phyloP scores from a whole-genome alignment of 805 yeast species.

The Candida alai region DNA sequence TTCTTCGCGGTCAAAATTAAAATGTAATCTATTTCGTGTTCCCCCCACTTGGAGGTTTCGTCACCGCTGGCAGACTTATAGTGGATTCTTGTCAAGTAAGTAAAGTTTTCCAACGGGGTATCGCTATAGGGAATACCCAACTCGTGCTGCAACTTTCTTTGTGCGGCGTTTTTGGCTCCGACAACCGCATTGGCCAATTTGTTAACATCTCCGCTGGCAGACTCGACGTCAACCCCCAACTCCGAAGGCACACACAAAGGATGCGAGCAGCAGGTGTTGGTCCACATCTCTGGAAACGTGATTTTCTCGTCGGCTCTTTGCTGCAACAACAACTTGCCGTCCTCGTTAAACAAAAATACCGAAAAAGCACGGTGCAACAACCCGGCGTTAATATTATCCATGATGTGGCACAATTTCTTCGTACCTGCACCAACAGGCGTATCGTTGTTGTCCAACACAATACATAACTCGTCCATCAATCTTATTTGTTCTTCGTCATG shows the following conservation, averaged over 20 bases:
- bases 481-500: constrained; percentile 93
- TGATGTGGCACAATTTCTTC: constrained; percentile 83
- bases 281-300: constrained; percentile 97
- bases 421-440: constrained; percentile 89
- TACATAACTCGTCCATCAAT: constrained; percentile 95
- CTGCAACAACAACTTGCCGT: constrained; percentile 76
- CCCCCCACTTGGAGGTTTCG: constrained; percentile 76
- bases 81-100: constrained; percentile 89
- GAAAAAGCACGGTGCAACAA: constrained; percentile 93
- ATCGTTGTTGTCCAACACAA: constrained; percentile 86
- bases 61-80: constrained; percentile 80
- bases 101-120: constrained; percentile 63
- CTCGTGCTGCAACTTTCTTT: constrained; percentile 89
- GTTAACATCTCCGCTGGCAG: constrained; percentile 17
- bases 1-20: constrained; percentile 63
- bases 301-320: constrained; percentile 96
- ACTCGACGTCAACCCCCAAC: constrained; percentile 47
- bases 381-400: constrained; percentile 83
- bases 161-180: constrained; percentile 87
- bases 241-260: constrained; percentile 85
- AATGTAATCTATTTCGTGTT: constrained; percentile 95
- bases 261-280: constrained; percentile 98
- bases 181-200: constrained; percentile 55
- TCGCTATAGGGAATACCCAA: constrained; percentile 71
- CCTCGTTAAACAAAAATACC: constrained; percentile 83